Evolutionary conservation across 2,329 filamentous ascomycete genomes (phyloP).

Genomic region (Pseudogymnoascus pannorum): DNA sequence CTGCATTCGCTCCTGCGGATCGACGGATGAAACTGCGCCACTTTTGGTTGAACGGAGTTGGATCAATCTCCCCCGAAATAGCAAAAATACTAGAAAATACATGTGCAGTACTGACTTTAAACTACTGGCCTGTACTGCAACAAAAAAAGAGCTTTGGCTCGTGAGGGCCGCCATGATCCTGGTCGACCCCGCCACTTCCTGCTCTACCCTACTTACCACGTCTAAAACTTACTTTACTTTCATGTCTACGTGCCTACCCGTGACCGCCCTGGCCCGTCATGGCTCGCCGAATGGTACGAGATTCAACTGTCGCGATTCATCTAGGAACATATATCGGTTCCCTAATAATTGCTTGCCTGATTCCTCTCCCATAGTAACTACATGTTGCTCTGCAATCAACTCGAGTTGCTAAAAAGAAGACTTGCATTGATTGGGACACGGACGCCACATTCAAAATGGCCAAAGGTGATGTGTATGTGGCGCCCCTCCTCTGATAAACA

Average conservation of each 20-base stretch:
- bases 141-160: neutral
- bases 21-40: constrained; percentile 2
- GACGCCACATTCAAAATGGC: neutral
- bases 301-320: constrained; percentile 4
- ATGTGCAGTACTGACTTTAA: neutral
- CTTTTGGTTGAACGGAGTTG: neutral
- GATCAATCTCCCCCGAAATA: neutral
- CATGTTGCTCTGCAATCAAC: neutral
- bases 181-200: constrained; percentile 1
- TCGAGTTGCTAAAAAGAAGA: neutral
- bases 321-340: constrained; percentile 2
- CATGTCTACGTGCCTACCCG: neutral
- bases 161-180: neutral
- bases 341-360: neutral
- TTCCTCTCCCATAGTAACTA: neutral
- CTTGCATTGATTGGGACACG: neutral
- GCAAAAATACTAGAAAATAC: neutral
- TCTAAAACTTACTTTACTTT: neutral
- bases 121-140: neutral
- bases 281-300: neutral
- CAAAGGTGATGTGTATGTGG: constrained; percentile 11
- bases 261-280: constrained; percentile 3
- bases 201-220: neutral
- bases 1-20: constrained; percentile 4
- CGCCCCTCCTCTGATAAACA: neutral